Evolutionary conservation across 345 rosid species (phyloP), one percentile per base, ranked within the genome.

Genomic region (Microthlaspi erraticum): DNA sequence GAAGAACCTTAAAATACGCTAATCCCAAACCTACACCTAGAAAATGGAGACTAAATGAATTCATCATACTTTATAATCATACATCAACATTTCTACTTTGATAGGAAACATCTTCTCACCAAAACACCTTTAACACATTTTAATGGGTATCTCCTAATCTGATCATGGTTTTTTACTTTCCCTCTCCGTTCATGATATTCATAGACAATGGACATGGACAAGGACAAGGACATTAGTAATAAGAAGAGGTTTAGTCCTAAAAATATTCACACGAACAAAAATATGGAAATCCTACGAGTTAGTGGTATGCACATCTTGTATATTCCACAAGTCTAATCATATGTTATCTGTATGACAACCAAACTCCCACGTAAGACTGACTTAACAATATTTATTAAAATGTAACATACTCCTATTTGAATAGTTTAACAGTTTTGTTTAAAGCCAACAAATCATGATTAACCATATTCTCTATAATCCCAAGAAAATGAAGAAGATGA

Each of bases 321-420:
- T 73, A 14, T 55, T 33, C 45, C 42, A 64, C 18, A 49, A 26
- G 48, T 50, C 31, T 37, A 11, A 51, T 76, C 43, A 33, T 49
- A 70, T 61, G 70, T 26, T 44, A 73, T 76, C 14, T 73, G 4
- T 14, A 63, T 49, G 50, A 64, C 64, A 77, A 77, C 80, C 80
- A 64, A 65, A 71, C 64, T 69, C 75, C 32, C 37, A 77, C 72
- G 59, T 50, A 77, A 64, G 55, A 51, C 71, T 64, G 56, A 65
- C 75, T 76, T 48, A 62, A 49, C 71, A 54, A 26, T 50, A n/a
- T 59, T 55, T 23, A 50, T 23, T 12, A 38, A 37, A 55, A 38
- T 43, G 12, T 9, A 23, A 52, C 13, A 46, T 33, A 37, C 14
- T 7, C 26, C 26, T 23, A 23, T 23, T 23, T 32, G n/a, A 34